A percentile compares a stretch with the other conserved stretches of the same genome.
Conservation (phyloP, 192 early-diverging fungal genomes). For the Coemansia sp. region DNA sequence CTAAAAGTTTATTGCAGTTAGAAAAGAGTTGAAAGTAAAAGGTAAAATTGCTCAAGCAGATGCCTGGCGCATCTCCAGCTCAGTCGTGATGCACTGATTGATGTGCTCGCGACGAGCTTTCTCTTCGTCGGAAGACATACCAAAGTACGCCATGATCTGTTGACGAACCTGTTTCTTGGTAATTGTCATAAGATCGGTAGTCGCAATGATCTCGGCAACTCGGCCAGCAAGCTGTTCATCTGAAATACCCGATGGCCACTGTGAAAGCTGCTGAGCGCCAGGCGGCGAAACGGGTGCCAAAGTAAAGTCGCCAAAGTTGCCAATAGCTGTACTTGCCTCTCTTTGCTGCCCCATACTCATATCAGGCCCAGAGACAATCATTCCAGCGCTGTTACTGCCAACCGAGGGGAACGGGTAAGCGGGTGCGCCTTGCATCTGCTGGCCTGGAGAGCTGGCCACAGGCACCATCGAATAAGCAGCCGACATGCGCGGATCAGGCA, state of each 20-base stretch:
- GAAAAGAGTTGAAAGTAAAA: background rate
- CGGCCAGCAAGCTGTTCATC: conserved; percentile 68
- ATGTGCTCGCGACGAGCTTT: conserved; percentile 79
- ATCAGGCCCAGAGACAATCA: background rate
- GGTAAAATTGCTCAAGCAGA: conserved; percentile 4
- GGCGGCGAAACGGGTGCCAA: conserved; percentile 15
- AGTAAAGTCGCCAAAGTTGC: conserved; percentile 7
- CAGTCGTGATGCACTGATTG: conserved; percentile 73
- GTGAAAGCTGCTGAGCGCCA: conserved; percentile 14
- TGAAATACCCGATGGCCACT: conserved; percentile 56
- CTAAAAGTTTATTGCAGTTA: background rate
- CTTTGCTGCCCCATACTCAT: background rate
- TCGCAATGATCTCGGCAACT: conserved; percentile 76
- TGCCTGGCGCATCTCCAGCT: conserved; percentile 37
- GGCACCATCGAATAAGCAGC: background rate
- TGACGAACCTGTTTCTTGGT: conserved; percentile 99
- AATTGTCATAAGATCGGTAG: conserved; percentile 94
- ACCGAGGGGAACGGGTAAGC: background rate
- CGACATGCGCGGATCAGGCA: conserved; percentile 32
- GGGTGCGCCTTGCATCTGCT: background rate
- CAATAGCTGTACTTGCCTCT: background rate
- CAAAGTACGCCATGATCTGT: conserved; percentile 74
- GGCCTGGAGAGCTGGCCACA: background rate
- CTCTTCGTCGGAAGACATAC: conserved; percentile 67
- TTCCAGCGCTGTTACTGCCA: background rate